Conservation (phyloP, 139 green algal species). For the Chlorella sp. region DNA sequence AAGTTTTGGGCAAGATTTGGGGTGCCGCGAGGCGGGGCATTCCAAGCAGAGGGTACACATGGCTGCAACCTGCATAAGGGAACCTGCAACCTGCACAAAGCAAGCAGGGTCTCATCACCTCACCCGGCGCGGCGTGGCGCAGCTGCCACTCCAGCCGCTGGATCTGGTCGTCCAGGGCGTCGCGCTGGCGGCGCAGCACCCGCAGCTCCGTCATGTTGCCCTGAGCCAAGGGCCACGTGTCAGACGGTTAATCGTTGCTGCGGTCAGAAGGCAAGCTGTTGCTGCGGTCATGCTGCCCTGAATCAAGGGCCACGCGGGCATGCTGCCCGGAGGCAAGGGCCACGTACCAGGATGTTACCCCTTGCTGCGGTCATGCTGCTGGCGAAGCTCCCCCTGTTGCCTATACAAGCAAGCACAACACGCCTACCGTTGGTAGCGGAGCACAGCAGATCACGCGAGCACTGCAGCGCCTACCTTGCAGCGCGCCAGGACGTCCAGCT, state of each 20-base stretch:
- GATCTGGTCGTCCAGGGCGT: conserved; percentile 86
- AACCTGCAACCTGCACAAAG: not conserved
- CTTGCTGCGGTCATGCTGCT: not conserved
- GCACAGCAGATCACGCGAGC: not conserved
- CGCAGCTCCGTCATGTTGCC: conserved; percentile 62
- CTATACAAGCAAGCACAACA: too few relatives aligned
- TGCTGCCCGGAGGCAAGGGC: too few relatives aligned
- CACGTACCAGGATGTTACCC: not conserved
- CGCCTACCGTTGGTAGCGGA: too few relatives aligned
- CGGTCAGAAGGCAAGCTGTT: too few relatives aligned
- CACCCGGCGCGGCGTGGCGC: not conserved
- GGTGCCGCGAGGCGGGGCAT: too few relatives aligned
- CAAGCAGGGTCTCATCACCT: not conserved
- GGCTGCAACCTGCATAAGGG: not conserved
- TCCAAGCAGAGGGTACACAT: not conserved
- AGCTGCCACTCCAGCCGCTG: conserved; percentile 79
- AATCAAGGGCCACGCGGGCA: too few relatives aligned
- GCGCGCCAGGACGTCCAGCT: conserved; percentile 66
- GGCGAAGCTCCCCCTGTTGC: too few relatives aligned
- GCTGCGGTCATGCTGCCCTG: too few relatives aligned
- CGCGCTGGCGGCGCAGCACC: conserved; percentile 68
- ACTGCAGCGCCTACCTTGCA: conserved; percentile 27
- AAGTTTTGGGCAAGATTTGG: too few relatives aligned
- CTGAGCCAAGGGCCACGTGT: too few relatives aligned
- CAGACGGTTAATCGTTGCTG: too few relatives aligned